phyloP scores from a whole-genome alignment of 208 protist species.

The Strigomonas galati region DNA sequence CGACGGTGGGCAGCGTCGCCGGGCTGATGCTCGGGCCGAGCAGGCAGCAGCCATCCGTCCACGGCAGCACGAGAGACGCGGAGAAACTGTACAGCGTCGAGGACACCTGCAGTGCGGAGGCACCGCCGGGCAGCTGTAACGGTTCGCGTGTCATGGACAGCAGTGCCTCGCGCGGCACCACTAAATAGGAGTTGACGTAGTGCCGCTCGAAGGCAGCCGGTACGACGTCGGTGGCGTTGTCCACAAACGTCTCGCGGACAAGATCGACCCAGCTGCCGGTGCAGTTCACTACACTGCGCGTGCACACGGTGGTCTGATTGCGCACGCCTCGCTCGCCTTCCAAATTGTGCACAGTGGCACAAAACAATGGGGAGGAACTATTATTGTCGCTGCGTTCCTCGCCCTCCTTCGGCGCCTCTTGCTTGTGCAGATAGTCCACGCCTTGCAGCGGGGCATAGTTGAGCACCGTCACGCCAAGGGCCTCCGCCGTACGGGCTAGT shows the following conservation, averaged over 20 bases:
- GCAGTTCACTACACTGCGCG: slow-evolving; percentile 72
- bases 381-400: background rate
- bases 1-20: background rate
- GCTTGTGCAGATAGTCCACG: slow-evolving; percentile 20
- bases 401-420: background rate
- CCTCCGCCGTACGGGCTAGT: slow-evolving; percentile 67
- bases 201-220: slow-evolving; percentile 36
- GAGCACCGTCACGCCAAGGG: slow-evolving; percentile 55
- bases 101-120: slow-evolving; percentile 35
- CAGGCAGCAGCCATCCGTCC: slow-evolving; percentile 67
- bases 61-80: slow-evolving; percentile 62
- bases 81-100: slow-evolving; percentile 69
- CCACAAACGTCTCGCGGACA: slow-evolving; percentile 40
- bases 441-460: slow-evolving; percentile 47
- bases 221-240: slow-evolving; percentile 26
- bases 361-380: background rate
- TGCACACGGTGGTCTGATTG: slow-evolving; percentile 20
- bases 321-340: background rate
- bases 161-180: slow-evolving; percentile 45
- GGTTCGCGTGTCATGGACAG: background rate
- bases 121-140: slow-evolving; percentile 1
- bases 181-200: slow-evolving; percentile 51
- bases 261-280: slow-evolving; percentile 54
- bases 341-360: slow-evolving; percentile 17
- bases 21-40: slow-evolving; percentile 57